These are phyloP conservation scores for Trichoderma atrobrunneum DNA, from an alignment of 2,329 filamentous ascomycete genomes.

Conservation along the genomic window DNA sequence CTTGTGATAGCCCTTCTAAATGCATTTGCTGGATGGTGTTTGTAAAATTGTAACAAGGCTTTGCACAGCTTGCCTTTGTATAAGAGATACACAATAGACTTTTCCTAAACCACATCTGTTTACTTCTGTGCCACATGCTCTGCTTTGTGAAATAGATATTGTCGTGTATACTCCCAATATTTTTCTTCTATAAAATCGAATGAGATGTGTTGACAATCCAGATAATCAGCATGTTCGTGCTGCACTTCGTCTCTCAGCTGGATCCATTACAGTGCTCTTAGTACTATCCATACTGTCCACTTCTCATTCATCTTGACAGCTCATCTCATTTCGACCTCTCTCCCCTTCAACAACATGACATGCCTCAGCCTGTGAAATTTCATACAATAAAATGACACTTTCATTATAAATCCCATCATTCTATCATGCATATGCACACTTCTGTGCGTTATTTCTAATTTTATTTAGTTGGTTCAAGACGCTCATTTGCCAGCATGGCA, in stretches of 20 bases:
- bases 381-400: background rate
- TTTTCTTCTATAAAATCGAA: background rate
- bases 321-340: constrained; percentile 19
- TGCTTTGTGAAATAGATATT: background rate
- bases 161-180: background rate
- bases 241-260: background rate
- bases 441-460: background rate
- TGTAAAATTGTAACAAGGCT: constrained; percentile 30
- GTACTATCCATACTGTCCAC: background rate
- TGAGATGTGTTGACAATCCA: background rate
- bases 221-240: background rate
- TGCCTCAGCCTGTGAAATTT: background rate
- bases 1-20: constrained; percentile 41
- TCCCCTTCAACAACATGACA: background rate
- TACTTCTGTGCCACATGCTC: background rate
- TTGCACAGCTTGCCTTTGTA: constrained; percentile 34
- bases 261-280: background rate
- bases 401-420: background rate
- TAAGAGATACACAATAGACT: constrained; percentile 40
- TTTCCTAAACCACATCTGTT: constrained; percentile 20
- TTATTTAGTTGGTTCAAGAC: background rate
- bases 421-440: background rate
- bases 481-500: constrained; percentile 5
- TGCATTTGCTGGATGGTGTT: background rate
- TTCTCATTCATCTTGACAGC: constrained; percentile 3